Base-by-base conservation (phyloP, 2,329 filamentous ascomycete species). In the Emergomyces orientalis region DNA sequence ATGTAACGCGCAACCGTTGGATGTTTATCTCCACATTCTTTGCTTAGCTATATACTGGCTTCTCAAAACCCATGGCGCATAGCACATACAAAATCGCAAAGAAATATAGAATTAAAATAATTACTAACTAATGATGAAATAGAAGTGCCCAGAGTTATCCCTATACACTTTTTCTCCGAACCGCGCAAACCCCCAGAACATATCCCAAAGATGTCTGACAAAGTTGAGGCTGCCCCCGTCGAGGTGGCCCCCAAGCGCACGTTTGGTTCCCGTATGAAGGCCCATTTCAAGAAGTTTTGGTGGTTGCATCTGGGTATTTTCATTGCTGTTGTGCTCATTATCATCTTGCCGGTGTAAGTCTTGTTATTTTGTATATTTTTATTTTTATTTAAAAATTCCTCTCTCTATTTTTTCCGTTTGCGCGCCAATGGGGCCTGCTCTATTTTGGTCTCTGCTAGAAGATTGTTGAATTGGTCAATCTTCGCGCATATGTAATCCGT, bases 261-360 rank as follows among this genome's bases (percentile, higher is more conserved):
- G 45, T 72, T 72, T 54, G 66, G 69, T 6, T 34, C 69, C 17
- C 69, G 72, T 9, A 49, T 74, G 6, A 67, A 62, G 7, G 69
- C 72, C 9, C 72, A 78, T 62, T 76, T 69, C 61, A 77, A 74
- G 71, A 74, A 74, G 62, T 84, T 76, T 67, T 85, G 82, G 82
- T 84, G 82, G 82, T 63, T 78, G 43, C 75, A 82, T 69, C 62
- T 84, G 39, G 76, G 85, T 57, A 70, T 80, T 9, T 75, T 85
- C 65, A 75, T 79, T 62, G 68, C 78, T n/a, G 69, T 80, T 32
- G 74, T 83, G 32, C 72, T 87, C 52, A 76, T 86, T 25, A 72
- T 86, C 59, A 71, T 81, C 1, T 71, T 87, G 41, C 83, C 82
- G 45, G 72, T 87, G 82, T 85, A 78, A 76, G 81, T 76, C 13